These are phyloP conservation scores for Porpolomopsis calyptriformis DNA, from an alignment of 768 basidiomycete species.

Conservation along the genomic window DNA sequence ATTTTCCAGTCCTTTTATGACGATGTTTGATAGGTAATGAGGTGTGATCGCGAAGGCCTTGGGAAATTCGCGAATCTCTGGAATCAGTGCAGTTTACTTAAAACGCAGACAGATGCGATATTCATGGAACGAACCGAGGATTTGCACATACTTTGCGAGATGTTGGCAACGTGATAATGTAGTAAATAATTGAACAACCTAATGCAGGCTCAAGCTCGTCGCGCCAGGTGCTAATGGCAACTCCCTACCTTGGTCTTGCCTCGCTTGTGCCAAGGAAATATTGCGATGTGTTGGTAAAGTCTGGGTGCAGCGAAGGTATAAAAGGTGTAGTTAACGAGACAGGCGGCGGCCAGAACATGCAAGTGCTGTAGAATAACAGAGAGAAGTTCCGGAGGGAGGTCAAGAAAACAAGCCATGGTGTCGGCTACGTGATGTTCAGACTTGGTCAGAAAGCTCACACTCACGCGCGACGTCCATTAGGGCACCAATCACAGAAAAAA, in stretches of 20 bases:
- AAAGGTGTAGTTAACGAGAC: constrained; percentile 51
- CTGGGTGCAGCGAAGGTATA: constrained; percentile 35
- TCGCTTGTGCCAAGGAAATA: constrained; percentile 65
- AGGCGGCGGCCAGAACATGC: constrained; percentile 37
- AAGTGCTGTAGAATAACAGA: constrained; percentile 44
- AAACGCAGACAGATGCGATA: not conserved
- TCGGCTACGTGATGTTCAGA: too few relatives aligned
- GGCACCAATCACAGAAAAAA: too few relatives aligned
- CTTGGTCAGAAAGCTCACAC: too few relatives aligned
- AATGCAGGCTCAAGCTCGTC: not conserved
- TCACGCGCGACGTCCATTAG: too few relatives aligned
- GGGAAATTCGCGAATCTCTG: constrained; percentile 70
- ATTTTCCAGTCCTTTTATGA: constrained; percentile 44
- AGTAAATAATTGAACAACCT: constrained; percentile 54
- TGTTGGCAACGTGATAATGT: constrained; percentile 46
- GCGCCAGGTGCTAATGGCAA: not conserved
- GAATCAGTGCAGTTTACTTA: not conserved
- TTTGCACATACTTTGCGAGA: constrained; percentile 47
- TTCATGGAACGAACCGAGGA: constrained; percentile 38
- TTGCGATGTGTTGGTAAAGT: constrained; percentile 49
- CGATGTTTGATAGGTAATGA: constrained; percentile 28
- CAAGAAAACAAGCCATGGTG: constrained; percentile 35
- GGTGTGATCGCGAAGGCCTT: constrained; percentile 30
- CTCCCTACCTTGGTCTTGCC: constrained; percentile 45
- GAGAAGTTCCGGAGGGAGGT: constrained; percentile 59